A percentile compares a stretch with the other conserved stretches of the same genome.
phyloP scores from a whole-genome alignment of 2,329 filamentous ascomycete genomes.

The Claviceps sp. region DNA sequence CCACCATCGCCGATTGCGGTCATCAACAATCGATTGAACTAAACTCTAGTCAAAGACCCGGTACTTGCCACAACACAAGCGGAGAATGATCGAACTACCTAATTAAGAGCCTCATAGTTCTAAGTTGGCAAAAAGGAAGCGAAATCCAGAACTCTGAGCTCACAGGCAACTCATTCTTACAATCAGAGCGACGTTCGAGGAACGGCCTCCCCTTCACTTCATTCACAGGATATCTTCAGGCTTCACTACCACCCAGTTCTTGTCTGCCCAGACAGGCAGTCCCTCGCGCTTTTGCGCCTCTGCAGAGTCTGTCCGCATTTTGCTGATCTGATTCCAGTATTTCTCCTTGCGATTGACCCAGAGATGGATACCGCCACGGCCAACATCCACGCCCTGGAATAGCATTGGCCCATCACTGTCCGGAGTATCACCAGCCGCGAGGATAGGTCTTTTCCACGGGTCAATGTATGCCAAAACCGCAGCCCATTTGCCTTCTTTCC shows the following conservation, averaged over 20 bases:
- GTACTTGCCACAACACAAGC: too few relatives aligned
- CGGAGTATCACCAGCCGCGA: conserved; percentile 30
- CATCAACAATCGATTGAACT: too few relatives aligned
- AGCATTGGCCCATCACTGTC: conserved; percentile 30
- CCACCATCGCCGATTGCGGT: too few relatives aligned
- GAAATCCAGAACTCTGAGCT: too few relatives aligned
- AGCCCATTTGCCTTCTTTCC: conserved; percentile 31
- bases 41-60: too few relatives aligned
- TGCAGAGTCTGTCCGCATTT: conserved; percentile 23
- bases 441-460: conserved; percentile 27
- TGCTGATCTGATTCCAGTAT: conserved; percentile 20
- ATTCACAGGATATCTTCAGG: conserved; percentile 25
- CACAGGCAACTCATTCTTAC: too few relatives aligned
- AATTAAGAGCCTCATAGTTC: too few relatives aligned
- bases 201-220: neutral
- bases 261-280: conserved; percentile 26
- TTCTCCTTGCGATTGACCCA: conserved; percentile 27
- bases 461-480: conserved; percentile 29
- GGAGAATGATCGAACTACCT: too few relatives aligned
- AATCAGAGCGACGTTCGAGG: too few relatives aligned
- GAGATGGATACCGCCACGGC: conserved; percentile 26
- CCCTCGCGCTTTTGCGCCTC: conserved; percentile 21
- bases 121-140: too few relatives aligned
- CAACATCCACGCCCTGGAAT: conserved; percentile 30
- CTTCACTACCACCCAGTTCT: conserved; percentile 31